Percentiles rank a stretch among this genome's conserved stretches.
Evolutionary conservation across 1,284 basidiomycete species (phyloP).

Genomic region (Schizophyllum commune): DNA sequence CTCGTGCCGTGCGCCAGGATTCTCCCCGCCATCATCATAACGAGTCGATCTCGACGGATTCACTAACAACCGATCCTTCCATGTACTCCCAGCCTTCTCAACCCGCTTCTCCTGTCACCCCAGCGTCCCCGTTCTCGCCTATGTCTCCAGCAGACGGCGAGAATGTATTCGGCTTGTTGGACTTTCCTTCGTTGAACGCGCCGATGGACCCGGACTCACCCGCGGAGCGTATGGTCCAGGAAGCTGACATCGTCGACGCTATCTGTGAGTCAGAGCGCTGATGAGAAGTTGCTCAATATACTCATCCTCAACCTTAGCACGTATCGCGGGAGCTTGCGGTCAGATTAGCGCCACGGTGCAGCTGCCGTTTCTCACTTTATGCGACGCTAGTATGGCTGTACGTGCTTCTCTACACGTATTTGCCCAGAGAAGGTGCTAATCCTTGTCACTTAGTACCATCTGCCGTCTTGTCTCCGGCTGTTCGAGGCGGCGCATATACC

Average conservation of each 20-base stretch:
- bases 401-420: conserved; percentile 18
- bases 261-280: conserved; percentile 17
- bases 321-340: conserved; percentile 58
- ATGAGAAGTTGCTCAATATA: too few relatives aligned
- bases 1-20: too few relatives aligned
- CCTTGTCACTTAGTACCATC: conserved; percentile 43
- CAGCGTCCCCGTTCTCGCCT: too few relatives aligned
- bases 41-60: too few relatives aligned
- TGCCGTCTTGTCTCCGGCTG: conserved; percentile 62
- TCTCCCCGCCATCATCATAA: too few relatives aligned
- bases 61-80: too few relatives aligned
- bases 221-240: conserved; percentile 45
- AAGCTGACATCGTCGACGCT: conserved; percentile 50
- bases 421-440: conserved; percentile 5
- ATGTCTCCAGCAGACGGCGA: too few relatives aligned
- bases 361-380: conserved; percentile 56
- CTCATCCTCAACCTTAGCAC: conserved; percentile 21
- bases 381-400: conserved; percentile 61
- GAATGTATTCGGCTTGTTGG: conserved; percentile 19
- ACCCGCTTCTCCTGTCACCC: too few relatives aligned
- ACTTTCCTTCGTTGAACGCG: conserved; percentile 54
- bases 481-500: conserved; percentile 58
- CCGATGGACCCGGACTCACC: conserved; percentile 38
- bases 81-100: too few relatives aligned
- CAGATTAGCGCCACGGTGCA: conserved; percentile 58